Evolutionary conservation across 768 basidiomycete genomes (phyloP).

Genomic region (Boletales sp.): DNA sequence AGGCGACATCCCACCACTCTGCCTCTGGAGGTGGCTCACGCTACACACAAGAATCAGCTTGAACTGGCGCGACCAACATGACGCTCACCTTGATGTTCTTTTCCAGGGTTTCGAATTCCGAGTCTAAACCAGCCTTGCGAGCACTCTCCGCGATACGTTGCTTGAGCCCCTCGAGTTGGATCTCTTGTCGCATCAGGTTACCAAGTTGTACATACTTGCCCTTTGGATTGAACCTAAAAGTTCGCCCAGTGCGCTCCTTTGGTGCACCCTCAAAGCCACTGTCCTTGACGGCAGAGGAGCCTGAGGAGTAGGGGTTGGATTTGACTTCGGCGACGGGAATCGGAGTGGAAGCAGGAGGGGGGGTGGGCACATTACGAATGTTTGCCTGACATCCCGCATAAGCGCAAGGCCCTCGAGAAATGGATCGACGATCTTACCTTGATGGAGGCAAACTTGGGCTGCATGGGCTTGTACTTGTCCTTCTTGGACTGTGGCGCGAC

Average conservation of each 20-base stretch:
- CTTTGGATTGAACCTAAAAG: slow-evolving; percentile 85
- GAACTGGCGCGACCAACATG: background rate
- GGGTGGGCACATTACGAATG: slow-evolving; percentile 67
- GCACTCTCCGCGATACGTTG: slow-evolving; percentile 91
- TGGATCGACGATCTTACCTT: slow-evolving; percentile 47
- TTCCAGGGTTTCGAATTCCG: slow-evolving; percentile 89
- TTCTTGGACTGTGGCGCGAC: slow-evolving; percentile 70
- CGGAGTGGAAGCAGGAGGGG: slow-evolving; percentile 41
- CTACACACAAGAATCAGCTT: slow-evolving; percentile 36
- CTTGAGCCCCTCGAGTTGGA: slow-evolving; percentile 86
- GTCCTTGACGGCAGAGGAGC: slow-evolving; percentile 44
- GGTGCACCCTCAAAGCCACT: slow-evolving; percentile 71
- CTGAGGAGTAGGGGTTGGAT: slow-evolving; percentile 76
- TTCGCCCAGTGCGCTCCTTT: slow-evolving; percentile 63
- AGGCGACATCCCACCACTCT: slow-evolving; percentile 96
- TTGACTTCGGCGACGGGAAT: slow-evolving; percentile 39
- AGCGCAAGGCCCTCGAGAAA: background rate
- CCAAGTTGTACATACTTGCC: slow-evolving; percentile 84
- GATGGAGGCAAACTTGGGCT: slow-evolving; percentile 96
- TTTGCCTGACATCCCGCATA: slow-evolving; percentile 52
- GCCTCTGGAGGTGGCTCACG: slow-evolving; percentile 82
- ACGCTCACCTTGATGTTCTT: slow-evolving; percentile 75
- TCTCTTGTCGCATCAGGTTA: slow-evolving; percentile 68
- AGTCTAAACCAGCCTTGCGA: slow-evolving; percentile 89
- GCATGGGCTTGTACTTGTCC: slow-evolving; percentile 96